A percentile compares a stretch with the other conserved stretches of the same genome.
These are phyloP conservation scores for Ceratobasidium theobromae DNA, from an alignment of 1,284 basidiomycete genomes.

Conservation along the genomic window DNA sequence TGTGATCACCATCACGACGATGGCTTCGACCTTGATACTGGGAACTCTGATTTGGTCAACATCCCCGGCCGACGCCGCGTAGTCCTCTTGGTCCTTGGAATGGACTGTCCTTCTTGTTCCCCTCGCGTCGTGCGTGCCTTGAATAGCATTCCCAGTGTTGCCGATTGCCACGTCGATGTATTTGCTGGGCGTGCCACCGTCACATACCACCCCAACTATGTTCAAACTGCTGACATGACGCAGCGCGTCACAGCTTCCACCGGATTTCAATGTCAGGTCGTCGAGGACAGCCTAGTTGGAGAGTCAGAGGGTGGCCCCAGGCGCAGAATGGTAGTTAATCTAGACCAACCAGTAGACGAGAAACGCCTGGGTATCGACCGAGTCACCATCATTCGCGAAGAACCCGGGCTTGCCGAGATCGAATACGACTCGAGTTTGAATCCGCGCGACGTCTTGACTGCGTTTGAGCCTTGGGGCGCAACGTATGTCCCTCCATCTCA, in stretches of 20 bases:
- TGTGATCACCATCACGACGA: background rate
- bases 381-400: background rate
- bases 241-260: background rate
- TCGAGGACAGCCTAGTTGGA: conserved; percentile 8
- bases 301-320: background rate
- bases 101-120: conserved; percentile 39
- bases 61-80: conserved; percentile 14
- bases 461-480: conserved; percentile 32
- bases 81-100: conserved; percentile 31
- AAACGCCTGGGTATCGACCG: background rate
- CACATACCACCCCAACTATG: conserved; percentile 29
- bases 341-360: background rate
- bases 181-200: conserved; percentile 34
- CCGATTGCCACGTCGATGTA: conserved; percentile 29
- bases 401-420: conserved; percentile 22
- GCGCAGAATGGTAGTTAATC: background rate
- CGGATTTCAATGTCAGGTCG: conserved; percentile 11
- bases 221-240: conserved; percentile 23
- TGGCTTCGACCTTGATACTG: background rate
- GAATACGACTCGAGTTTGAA: conserved; percentile 19
- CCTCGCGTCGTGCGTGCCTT: conserved; percentile 35
- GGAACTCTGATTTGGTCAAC: background rate
- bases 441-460: conserved; percentile 32
- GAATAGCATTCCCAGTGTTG: conserved; percentile 30
- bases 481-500: conserved; percentile 23